Base-by-base conservation (phyloP, 2,329 filamentous ascomycete species). In the Thielaviopsis musarum region DNA sequence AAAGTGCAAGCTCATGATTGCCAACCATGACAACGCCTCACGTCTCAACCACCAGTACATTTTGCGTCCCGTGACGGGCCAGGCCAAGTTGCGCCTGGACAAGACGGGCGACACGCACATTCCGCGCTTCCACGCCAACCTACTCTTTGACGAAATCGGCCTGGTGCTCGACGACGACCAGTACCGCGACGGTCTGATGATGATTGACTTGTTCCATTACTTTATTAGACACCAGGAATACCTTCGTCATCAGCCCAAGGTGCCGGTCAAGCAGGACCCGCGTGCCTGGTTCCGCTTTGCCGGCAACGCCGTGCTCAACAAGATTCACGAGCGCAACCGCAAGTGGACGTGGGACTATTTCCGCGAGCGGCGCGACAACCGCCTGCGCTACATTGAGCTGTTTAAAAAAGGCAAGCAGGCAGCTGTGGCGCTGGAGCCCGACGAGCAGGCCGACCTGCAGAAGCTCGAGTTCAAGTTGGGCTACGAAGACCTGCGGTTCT, bases 151-250 rank as follows among this genome's bases (percentile, higher is more conserved):
- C 67, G 94, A 99, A 68, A 91, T 99, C 61, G 93, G 94, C 56
- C 85, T 99, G 64, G 88, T 97, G n/a, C 79, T 99, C 34, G 94
- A 99, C 65, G 91, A 98, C 64, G 83, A 96, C 64, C 93, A 99
- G 69, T 99, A 99, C 69, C 87, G 94, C 30, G 93, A 99, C 72
- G 89, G 86, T 5, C 74, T 99, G 61, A 98, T 98, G 93, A 87
- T 99, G 75, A 87, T 97, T 1, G 93, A 99, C 69, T 77, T 97
- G 2, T 98, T 99, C 75, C 93, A 98, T 70, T 97, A 95, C 72
- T 98, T 97, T 70, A 87, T 96, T 65, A 85, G 91, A 34, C 93
- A 98, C 65, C 93, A 97, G 70, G 91, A 99, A 69, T 96, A 97
- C 74, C 94, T 94, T 69, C 91, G 86, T 66, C 77, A 90, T 61